Evolutionary conservation across 495 filamentous ascomycete species (phyloP), one percentile per base, ranked within the genome.

Genomic region (Daldinia decipiens): DNA sequence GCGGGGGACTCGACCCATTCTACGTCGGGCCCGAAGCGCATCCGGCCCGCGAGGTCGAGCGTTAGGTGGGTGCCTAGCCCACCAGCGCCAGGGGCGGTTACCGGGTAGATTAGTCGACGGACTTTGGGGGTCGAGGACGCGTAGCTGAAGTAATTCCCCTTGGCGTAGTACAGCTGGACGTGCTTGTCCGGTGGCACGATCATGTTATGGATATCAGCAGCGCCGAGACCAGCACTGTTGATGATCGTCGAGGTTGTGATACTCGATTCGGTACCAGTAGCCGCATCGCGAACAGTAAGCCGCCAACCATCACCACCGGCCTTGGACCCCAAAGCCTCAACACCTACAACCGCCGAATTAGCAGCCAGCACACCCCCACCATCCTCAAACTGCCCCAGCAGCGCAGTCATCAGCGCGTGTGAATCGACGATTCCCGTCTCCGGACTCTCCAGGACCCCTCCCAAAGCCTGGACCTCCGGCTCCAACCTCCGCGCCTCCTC

Each of bases 61-160:
- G 95, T 99, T 5, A 99, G 81, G 80, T 99, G 95, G 1, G 95
- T 98, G 45, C 95, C 95, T 8, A 99, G 84, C 0, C 95, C 95
- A 50, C 87, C 94, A 40, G 89, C 86, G 12, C 94, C 93, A 0
- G 92, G 91, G 8, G 90, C 78, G 0, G 94, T 93, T 0, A 90
- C 93, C 1, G 95, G 95, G 75, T 99, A 99, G 21, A 99, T 80
- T 3, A 98, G 87, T 0, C 91, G 95, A 7, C 77, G 81, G 1
- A 96, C 90, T 13, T 81, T 83, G 5, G 93, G 94, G 0, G 68
- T 72, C 3, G 89, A 86, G 0, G 87, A 80, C 2, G 84, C 78
- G 81, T 97, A 97, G 34, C 92, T 93, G 82, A 95, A 98, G 82
- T 99, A 99, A 11, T 93, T 94, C 0, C 95, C 95, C 81, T 98